Percentiles rank a stretch among this genome's conserved stretches.
Conservation (phyloP, 805 yeast genomes). For the Lipomyces anomalus region DNA sequence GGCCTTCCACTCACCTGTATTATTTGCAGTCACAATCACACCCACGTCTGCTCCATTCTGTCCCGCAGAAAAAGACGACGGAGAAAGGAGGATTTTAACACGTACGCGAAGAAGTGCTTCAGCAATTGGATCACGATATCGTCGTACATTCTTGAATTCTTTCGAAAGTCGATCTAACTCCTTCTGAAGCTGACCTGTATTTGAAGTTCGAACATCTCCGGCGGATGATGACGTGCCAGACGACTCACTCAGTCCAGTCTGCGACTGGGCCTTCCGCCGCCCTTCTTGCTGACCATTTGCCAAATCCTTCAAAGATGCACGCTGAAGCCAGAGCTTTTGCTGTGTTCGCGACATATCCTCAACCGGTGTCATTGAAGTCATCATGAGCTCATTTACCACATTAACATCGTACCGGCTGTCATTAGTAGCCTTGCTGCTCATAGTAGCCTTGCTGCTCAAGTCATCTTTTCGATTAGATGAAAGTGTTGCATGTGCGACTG, state of each 20-base stretch:
- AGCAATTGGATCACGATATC: conserved; percentile 20
- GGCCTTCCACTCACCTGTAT: neutral
- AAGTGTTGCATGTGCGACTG: conserved; percentile 11
- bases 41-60: neutral
- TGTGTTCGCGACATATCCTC: conserved; percentile 5
- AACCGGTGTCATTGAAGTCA: no score
- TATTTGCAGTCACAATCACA: conserved; percentile 5
- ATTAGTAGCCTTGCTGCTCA: neutral
- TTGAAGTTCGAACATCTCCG: neutral
- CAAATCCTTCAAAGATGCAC: conserved; percentile 3
- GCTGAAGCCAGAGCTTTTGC: conserved; percentile 14
- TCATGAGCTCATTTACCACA: no score
- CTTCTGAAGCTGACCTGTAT: neutral
- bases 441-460: neutral
- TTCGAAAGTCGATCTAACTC: conserved; percentile 18
- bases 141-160: conserved; percentile 20
- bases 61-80: neutral
- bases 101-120: conserved; percentile 22
- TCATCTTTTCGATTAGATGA: neutral
- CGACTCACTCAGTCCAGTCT: neutral
- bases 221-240: no score
- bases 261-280: neutral
- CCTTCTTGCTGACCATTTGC: conserved; percentile 1
- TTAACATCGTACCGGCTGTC: no score
- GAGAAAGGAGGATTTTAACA: conserved; percentile 1